Base-by-base conservation (phyloP, 305 asterid genomes). In the Withania somnifera region DNA sequence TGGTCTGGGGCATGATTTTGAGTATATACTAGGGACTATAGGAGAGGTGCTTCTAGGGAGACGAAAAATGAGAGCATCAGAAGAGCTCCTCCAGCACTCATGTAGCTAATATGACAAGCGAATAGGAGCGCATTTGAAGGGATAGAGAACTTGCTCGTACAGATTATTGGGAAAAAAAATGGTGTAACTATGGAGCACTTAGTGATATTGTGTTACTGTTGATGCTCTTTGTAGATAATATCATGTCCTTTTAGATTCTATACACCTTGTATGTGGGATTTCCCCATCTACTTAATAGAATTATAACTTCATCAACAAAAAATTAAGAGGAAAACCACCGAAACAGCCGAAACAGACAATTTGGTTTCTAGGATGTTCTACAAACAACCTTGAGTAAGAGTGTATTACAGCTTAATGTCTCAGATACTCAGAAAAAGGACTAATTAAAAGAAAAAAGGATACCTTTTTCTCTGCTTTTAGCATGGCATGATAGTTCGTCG, bases 401-500 rank as follows among this genome's bases (percentile, higher is more conserved):
- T 50, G 61, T 28, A 50, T 28, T 15, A 50, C 80, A 47, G 61
- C 45, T 75, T 75, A 17, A 9, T 28, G 61, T 15, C 17, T 26
- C 45, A 50, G 57, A 75, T 26, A 69, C 82, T 61, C 73, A 28
- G 24, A 75, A 81, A 7, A 67, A 50, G 56, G 82, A 84, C 73
- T 61, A 58, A 60, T 73, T 52, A 84, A 45, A 85, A 78, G 76
- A 61, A 28, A 10, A 75, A 45, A 75, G 20, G 28, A 50, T 78
- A 94, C 99, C 98, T 91, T 96, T 89, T 88, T 92, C 89, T 96
- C 95, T 85, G 94, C 94, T 90, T 94, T 97, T 53, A 94, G 77
- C 87, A 89, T 92, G 81, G 91, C 86, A 56, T 88, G 92, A 81
- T 86, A 90, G 86, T 89, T 87, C 85, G 87, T 92, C n/a, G 86